These are phyloP conservation scores for Eustoma russellianum DNA, from an alignment of 257 asterid species.

Conservation along the genomic window DNA sequence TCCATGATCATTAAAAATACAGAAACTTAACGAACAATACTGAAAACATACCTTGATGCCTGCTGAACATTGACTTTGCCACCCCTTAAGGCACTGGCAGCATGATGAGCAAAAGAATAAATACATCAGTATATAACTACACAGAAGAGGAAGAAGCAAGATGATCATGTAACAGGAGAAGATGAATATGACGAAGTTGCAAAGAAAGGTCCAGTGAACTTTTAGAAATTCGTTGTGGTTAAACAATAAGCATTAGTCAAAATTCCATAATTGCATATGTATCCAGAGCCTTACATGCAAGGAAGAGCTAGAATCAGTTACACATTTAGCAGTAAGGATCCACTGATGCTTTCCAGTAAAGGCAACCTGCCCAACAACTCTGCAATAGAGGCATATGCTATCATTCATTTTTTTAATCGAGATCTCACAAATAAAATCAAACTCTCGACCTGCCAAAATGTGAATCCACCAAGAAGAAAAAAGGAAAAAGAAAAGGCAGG, in stretches of 20 bases:
- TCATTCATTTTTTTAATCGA: too few relatives aligned
- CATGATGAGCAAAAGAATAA: constrained; percentile 17
- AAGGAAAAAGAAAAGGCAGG: too few relatives aligned
- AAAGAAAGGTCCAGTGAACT: neutral
- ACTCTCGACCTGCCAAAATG: too few relatives aligned
- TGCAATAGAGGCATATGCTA: constrained; percentile 10
- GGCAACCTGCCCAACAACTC: constrained; percentile 87
- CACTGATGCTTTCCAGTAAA: constrained; percentile 87
- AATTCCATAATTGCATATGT: neutral
- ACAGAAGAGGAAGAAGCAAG: neutral
- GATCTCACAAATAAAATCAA: too few relatives aligned
- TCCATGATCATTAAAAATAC: constrained; percentile 1
- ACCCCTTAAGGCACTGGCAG: constrained; percentile 57
- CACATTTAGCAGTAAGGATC: constrained; percentile 53
- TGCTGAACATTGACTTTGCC: constrained; percentile 78
- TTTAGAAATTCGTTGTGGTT: neutral
- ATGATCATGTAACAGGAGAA: neutral
- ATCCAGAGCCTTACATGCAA: constrained; percentile 43
- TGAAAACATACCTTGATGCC: constrained; percentile 64
- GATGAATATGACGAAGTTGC: neutral
- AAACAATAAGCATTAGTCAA: neutral
- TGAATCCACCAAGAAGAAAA: too few relatives aligned
- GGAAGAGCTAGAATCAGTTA: constrained; percentile 31
- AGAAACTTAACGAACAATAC: constrained; percentile 8
- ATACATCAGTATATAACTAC: constrained; percentile 7